phyloP scores from a whole-genome alignment of 2,329 filamentous ascomycete species.

The Eutypella sp. region DNA sequence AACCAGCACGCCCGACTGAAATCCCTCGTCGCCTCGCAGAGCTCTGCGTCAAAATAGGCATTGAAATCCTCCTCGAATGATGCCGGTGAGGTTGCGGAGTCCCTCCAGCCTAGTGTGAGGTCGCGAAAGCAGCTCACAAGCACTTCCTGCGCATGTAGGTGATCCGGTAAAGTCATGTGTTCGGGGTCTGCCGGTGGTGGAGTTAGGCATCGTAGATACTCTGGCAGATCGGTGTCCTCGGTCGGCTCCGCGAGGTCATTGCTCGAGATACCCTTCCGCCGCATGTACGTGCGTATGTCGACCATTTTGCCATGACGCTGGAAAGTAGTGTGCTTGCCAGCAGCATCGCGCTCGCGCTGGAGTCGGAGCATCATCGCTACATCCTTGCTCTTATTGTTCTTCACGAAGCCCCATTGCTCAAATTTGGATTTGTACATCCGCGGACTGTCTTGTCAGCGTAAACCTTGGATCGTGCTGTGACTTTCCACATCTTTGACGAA shows the following conservation, averaged over 20 bases:
- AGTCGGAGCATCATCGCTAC: conserved; percentile 19
- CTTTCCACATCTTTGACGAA: not conserved
- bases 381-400: conserved; percentile 20
- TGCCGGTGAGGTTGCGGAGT: conserved; percentile 6
- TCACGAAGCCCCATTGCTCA: conserved; percentile 19
- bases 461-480: too few species aligned
- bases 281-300: conserved; percentile 19
- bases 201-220: conserved; percentile 14
- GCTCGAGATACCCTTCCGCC: conserved; percentile 13
- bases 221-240: conserved; percentile 9
- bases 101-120: conserved; percentile 11
- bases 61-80: conserved; percentile 12
- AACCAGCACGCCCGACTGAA: conserved; percentile 18
- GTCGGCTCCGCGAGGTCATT: conserved; percentile 7
- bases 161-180: conserved; percentile 13
- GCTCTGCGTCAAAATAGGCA: conserved; percentile 12
- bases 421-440: conserved; percentile 22
- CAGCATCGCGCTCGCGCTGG: conserved; percentile 16
- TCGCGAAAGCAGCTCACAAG: conserved; percentile 15
- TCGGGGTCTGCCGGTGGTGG: conserved; percentile 13
- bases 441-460: conserved; percentile 3
- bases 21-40: conserved; percentile 16
- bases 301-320: conserved; percentile 18
- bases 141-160: conserved; percentile 15
- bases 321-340: conserved; percentile 17